These are phyloP conservation scores for Cochlearia excelsa DNA, from an alignment of 345 rosid genomes.

Conservation along the genomic window DNA sequence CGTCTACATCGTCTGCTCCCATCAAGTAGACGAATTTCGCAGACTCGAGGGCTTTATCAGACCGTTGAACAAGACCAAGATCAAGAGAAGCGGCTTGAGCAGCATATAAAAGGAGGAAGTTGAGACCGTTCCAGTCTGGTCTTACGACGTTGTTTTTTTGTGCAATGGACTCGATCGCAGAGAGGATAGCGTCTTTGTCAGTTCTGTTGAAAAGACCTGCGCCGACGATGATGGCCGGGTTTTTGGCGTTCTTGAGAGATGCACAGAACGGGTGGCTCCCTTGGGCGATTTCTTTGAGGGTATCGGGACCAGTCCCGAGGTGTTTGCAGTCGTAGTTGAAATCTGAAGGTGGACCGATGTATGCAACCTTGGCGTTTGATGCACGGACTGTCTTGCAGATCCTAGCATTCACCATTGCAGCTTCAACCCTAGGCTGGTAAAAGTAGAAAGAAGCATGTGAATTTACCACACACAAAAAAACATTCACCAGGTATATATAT, in stretches of 20 bases:
- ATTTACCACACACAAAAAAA: neutral
- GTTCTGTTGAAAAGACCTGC: slow-evolving; percentile 82
- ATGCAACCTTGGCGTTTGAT: slow-evolving; percentile 80
- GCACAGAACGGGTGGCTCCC: slow-evolving; percentile 76
- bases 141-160: slow-evolving; percentile 67
- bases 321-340: slow-evolving; percentile 80
- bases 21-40: slow-evolving; percentile 86
- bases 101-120: slow-evolving; percentile 79
- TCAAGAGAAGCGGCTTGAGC: slow-evolving; percentile 99
- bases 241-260: slow-evolving; percentile 66
- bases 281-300: slow-evolving; percentile 72
- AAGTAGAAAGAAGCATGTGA: slow-evolving; percentile 25
- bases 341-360: slow-evolving; percentile 74
- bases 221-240: slow-evolving; percentile 87
- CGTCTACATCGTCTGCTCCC: slow-evolving; percentile 93
- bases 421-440: slow-evolving; percentile 92
- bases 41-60: slow-evolving; percentile 59
- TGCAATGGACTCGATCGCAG: slow-evolving; percentile 70
- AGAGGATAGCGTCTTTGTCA: slow-evolving; percentile 73
- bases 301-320: slow-evolving; percentile 84
- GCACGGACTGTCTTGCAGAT: slow-evolving; percentile 85
- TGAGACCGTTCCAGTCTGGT: slow-evolving; percentile 94
- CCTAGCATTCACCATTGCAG: slow-evolving; percentile 97
- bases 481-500: neutral
- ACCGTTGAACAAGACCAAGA: slow-evolving; percentile 88